Evolutionary conservation across 139 green algal genomes (phyloP).

Genomic region (Pycnococcus provasolii): DNA sequence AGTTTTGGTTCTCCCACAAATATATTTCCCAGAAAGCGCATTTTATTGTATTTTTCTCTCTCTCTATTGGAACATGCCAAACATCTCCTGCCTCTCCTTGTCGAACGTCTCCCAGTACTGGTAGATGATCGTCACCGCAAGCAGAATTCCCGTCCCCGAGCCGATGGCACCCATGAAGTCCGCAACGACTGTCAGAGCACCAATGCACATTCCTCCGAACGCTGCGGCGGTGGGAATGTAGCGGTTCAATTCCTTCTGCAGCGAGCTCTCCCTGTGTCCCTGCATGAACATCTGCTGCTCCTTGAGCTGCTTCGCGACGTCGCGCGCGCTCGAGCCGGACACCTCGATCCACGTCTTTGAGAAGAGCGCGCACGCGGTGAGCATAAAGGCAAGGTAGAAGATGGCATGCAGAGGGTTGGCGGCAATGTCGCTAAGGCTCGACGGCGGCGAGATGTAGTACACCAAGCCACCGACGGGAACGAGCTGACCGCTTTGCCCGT

Average conservation of each 20-base stretch:
- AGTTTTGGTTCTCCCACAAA: too few species aligned
- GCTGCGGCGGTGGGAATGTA: constrained; percentile 87
- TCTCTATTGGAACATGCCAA: constrained; percentile 27
- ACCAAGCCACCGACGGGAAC: constrained; percentile 88
- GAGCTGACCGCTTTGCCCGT: constrained; percentile 45
- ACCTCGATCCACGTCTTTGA: constrained; percentile 99
- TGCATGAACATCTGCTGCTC: constrained; percentile 47
- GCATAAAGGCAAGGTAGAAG: constrained; percentile 98
- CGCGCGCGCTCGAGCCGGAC: constrained; percentile 75
- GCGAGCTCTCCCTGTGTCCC: constrained; percentile 67
- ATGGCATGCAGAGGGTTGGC: constrained; percentile 88
- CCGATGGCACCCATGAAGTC: constrained; percentile 97
- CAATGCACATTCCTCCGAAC: constrained; percentile 99
- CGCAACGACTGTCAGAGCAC: constrained; percentile 91
- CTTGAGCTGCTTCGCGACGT: constrained; percentile 96
- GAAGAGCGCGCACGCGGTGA: constrained; percentile 93
- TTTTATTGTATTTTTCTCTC: neutral
- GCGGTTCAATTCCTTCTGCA: constrained; percentile 89
- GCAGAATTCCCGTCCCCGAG: constrained; percentile 88
- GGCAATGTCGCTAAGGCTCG: constrained; percentile 65
- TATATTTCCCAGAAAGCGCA: too few species aligned
- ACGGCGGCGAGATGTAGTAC: constrained; percentile 95
- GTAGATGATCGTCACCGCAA: constrained; percentile 99
- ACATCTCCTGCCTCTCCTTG: constrained; percentile 55
- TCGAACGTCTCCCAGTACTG: constrained; percentile 83